phyloP scores from a whole-genome alignment of 805 yeast species.

The Ogataea kodamae region DNA sequence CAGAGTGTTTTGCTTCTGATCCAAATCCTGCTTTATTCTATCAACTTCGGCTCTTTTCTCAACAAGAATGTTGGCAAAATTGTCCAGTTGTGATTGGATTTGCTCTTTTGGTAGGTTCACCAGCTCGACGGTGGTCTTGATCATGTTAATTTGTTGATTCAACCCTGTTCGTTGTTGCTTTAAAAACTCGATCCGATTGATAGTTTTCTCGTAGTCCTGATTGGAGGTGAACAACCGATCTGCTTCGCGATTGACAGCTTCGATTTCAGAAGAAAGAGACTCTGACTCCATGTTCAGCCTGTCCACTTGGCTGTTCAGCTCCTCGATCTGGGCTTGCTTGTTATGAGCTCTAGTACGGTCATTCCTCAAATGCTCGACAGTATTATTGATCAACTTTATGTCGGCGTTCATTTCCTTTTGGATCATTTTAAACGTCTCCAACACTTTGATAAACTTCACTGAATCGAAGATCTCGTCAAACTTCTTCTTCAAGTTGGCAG shows the following conservation, averaged over 20 bases:
- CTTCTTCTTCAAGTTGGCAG: conserved; percentile 80
- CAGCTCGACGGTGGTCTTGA: conserved; percentile 44
- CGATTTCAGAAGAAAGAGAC: conserved; percentile 46
- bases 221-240: conserved; percentile 67
- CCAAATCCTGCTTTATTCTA: conserved; percentile 18
- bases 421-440: conserved; percentile 71
- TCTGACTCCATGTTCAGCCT: conserved; percentile 46
- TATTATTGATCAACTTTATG: conserved; percentile 70
- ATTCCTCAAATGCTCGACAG: conserved; percentile 68
- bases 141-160: conserved; percentile 47
- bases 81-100: conserved; percentile 37
- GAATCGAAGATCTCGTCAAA: conserved; percentile 98
- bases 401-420: conserved; percentile 76
- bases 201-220: conserved; percentile 73
- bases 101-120: conserved; percentile 43
- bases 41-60: conserved; percentile 25
- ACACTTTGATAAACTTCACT: conserved; percentile 83
- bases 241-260: conserved; percentile 52
- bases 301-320: conserved; percentile 43
- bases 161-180: conserved; percentile 44
- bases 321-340: conserved; percentile 45
- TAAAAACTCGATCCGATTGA: conserved; percentile 60
- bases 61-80: conserved; percentile 36
- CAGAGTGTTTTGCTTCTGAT: conserved; percentile 11
- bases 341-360: conserved; percentile 73